Conservation (phyloP, 2,329 filamentous ascomycete species). For the Xylariaceae sp. region DNA sequence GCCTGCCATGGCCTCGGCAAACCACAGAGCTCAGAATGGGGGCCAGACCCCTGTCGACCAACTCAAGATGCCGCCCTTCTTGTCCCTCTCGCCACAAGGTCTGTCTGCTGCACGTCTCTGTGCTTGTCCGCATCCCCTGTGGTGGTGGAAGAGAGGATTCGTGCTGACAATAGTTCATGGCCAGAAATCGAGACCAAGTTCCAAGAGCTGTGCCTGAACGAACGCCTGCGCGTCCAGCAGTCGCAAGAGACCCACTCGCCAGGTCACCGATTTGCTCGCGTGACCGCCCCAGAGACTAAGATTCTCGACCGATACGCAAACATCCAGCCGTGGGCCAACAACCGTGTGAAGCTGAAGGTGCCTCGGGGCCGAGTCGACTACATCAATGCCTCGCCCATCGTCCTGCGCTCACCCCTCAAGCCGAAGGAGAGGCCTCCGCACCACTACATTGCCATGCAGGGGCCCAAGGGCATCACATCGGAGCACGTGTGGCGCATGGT, state of each 20-base stretch:
- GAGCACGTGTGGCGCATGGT: slow-evolving; percentile 95
- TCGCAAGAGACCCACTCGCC: slow-evolving; percentile 30
- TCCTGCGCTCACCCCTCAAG: slow-evolving; percentile 38
- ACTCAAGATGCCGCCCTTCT: slow-evolving; percentile 41
- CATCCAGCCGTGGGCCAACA: slow-evolving; percentile 83
- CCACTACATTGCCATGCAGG: slow-evolving; percentile 87
- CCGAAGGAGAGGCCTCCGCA: slow-evolving; percentile 30
- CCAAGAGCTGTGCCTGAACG: slow-evolving; percentile 45
- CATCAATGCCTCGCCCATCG: slow-evolving; percentile 73
- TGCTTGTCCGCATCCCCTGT: slow-evolving; percentile 4
- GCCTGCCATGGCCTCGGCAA: slow-evolving; percentile 8
- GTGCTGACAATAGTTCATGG: slow-evolving; percentile 5
- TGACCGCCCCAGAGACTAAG: slow-evolving; percentile 47
- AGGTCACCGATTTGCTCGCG: slow-evolving; percentile 39
- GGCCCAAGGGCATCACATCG: slow-evolving; percentile 68
- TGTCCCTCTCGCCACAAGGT: slow-evolving; percentile 41
- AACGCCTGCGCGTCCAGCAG: slow-evolving; percentile 39
- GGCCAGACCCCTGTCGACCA: slow-evolving; percentile 12
- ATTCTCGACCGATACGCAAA: slow-evolving; percentile 79
- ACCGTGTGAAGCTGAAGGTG: slow-evolving; percentile 74
- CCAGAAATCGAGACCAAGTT: slow-evolving; percentile 45
- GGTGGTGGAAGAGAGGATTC: too few relatives aligned
- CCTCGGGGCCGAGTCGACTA: slow-evolving; percentile 67
- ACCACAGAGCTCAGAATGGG: slow-evolving; percentile 14
- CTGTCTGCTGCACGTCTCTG: slow-evolving; percentile 20